Base-by-base conservation (phyloP, 2,329 filamentous ascomycete genomes). In the Ascochyta viciae-villosae region DNA sequence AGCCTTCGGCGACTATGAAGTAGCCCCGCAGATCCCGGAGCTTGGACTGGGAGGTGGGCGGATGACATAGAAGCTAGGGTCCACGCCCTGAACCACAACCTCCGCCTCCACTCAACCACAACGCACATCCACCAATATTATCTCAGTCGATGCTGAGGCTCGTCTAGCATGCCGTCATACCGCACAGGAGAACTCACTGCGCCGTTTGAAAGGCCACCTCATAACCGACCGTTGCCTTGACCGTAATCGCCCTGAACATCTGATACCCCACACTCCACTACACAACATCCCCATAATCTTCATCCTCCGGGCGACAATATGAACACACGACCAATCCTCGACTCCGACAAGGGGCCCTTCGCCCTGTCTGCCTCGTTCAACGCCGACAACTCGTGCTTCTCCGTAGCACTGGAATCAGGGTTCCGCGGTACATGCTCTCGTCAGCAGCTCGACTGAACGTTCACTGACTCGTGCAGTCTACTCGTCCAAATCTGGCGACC, bases 361-460 rank as follows among this genome's bases (percentile, higher is more conserved):
- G 93, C 92, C 10, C 84, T 97, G 34, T 96, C 91, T 13, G 87
- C 89, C 41, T 87, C 90, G 8, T 96, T 96, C 80, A 98, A 97
- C 72, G 84, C 87, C 68, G 91, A 95, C 74, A 86, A 86, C 63
- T 93, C 87, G 66, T 93, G 89, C 71, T 98, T 98, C 76, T 86
- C 92, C 24, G 90, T 96, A 27, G 95, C 92, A 8, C 82, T 96
- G 8, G 90, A 96, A 71, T 88, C 88, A 10, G 94, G 94, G 26
- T 93, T 96, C 74, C 90, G 89, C 76, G 87, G 91, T 93, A 83
- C 69, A 87, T 74, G 37, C 48, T 49, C 50, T n/a, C n/a, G 29
- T 0, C n/a, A 50, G 13, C 35, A 29, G 23, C 8, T 27, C 48
- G 41, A 38, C 16, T 27, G 2, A 41, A 15, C 22, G 16, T 15